Conservation (phyloP, 2,329 filamentous ascomycete genomes). For the Aspergillus sp. region DNA sequence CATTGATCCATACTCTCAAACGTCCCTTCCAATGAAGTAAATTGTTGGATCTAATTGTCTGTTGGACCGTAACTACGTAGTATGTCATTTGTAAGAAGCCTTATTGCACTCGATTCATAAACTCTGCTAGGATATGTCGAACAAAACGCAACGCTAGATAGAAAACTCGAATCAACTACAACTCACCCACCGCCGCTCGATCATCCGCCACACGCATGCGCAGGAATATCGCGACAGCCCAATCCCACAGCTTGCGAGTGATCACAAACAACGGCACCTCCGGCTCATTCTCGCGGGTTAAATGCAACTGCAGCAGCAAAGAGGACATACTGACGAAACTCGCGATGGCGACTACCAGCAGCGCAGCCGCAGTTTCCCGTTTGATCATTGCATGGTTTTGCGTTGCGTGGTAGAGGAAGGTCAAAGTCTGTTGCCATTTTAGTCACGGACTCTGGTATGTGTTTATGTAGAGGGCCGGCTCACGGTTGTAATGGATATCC, state of each 20-base stretch:
- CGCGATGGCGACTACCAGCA: slow-evolving; percentile 72
- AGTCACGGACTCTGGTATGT: slow-evolving; percentile 2
- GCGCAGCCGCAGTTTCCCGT: slow-evolving; percentile 74
- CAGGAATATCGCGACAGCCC: slow-evolving; percentile 32
- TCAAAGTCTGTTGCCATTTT: slow-evolving; percentile 57
- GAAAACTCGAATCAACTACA: slow-evolving; percentile 11
- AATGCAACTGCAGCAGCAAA: slow-evolving; percentile 65
- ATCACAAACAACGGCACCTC: slow-evolving; percentile 57
- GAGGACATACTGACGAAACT: slow-evolving; percentile 74
- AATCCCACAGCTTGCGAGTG: slow-evolving; percentile 42
- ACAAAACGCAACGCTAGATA: no score
- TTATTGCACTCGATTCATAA: no score
- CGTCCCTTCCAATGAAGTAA: not conserved
- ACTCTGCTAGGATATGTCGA: no score
- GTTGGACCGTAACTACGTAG: no score
- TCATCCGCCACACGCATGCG: slow-evolving; percentile 34
- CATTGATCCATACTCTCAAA: not conserved
- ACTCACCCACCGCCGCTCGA: slow-evolving; percentile 18
- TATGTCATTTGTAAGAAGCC: no score
- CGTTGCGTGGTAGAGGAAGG: slow-evolving; percentile 71
- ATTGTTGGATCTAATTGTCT: not conserved
- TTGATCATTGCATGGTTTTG: slow-evolving; percentile 77
- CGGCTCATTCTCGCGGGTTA: slow-evolving; percentile 60
- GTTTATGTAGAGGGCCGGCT: slow-evolving; percentile 16
- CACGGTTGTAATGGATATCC: slow-evolving; percentile 75